phyloP scores from a whole-genome alignment of 768 basidiomycete genomes.

The Tulasnella sp. region DNA sequence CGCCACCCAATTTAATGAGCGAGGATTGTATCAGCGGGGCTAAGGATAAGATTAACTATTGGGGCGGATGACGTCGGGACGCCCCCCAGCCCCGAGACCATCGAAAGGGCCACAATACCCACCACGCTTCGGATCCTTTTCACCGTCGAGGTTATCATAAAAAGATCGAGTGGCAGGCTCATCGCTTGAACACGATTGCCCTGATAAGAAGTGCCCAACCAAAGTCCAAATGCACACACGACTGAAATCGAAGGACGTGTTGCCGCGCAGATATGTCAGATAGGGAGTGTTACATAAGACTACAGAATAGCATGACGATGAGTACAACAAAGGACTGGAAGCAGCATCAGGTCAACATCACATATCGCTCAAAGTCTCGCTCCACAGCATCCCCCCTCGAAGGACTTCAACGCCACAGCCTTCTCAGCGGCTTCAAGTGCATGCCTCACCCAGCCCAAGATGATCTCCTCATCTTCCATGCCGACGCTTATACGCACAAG shows the following conservation, averaged over 20 bases:
- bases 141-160: constrained; percentile 75
- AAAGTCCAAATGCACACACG: no score
- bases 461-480: constrained; percentile 61
- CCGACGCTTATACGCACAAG: constrained; percentile 88
- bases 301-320: no score
- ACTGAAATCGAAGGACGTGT: no score
- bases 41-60: constrained; percentile 94
- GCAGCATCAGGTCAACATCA: no score
- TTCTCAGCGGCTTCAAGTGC: constrained; percentile 73
- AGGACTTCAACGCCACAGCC: no score
- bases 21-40: constrained; percentile 87
- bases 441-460: constrained; percentile 56
- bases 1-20: constrained; percentile 95
- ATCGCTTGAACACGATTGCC: constrained; percentile 38
- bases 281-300: no score
- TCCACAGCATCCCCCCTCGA: no score
- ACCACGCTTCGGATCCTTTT: constrained; percentile 78
- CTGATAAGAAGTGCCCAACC: no score
- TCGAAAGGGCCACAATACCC: background rate
- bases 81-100: background rate
- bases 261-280: no score
- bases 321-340: no score
- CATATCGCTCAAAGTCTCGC: no score
- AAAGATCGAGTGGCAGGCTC: constrained; percentile 66
- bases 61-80: constrained; percentile 28